Conservation (phyloP, 331 rosid species). For the Acacia pycnantha region DNA sequence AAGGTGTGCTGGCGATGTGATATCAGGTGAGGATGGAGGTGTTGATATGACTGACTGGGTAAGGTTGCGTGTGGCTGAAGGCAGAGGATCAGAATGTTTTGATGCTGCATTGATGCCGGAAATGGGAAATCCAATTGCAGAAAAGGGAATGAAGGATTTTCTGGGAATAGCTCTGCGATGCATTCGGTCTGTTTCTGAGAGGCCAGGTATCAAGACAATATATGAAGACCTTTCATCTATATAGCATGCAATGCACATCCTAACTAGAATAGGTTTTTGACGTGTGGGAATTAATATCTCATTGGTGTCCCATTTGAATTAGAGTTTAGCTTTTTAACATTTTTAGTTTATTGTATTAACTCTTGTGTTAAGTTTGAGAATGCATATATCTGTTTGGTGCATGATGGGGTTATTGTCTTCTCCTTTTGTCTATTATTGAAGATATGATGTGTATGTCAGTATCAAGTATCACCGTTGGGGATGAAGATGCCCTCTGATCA, state of each 20-base stretch:
- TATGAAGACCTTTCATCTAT: conserved; percentile 97
- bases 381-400: conserved; percentile 35
- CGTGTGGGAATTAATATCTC: conserved; percentile 70
- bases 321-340: conserved; percentile 38
- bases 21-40: conserved; percentile 79
- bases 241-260: conserved; percentile 42
- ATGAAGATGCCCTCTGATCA: not conserved
- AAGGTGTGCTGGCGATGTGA: conserved; percentile 97
- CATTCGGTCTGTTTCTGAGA: conserved; percentile 71
- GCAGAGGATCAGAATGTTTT: conserved; percentile 83
- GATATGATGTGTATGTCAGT: conserved; percentile 19
- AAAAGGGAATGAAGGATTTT: conserved; percentile 94
- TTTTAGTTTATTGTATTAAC: conserved; percentile 39
- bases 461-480: too few species aligned
- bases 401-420: conserved; percentile 25
- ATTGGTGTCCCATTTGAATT: conserved; percentile 59
- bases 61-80: conserved; percentile 73
- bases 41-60: conserved; percentile 93
- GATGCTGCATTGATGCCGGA: conserved; percentile 66
- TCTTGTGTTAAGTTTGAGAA: conserved; percentile 42
- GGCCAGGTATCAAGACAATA: conserved; percentile 93
- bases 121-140: conserved; percentile 62
- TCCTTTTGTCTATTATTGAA: conserved; percentile 28
- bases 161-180: conserved; percentile 83
- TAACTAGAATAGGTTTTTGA: conserved; percentile 34